Evolutionary conservation across 352 stramenopile genomes (phyloP).

Genomic region (Phytophthora sojae): DNA sequence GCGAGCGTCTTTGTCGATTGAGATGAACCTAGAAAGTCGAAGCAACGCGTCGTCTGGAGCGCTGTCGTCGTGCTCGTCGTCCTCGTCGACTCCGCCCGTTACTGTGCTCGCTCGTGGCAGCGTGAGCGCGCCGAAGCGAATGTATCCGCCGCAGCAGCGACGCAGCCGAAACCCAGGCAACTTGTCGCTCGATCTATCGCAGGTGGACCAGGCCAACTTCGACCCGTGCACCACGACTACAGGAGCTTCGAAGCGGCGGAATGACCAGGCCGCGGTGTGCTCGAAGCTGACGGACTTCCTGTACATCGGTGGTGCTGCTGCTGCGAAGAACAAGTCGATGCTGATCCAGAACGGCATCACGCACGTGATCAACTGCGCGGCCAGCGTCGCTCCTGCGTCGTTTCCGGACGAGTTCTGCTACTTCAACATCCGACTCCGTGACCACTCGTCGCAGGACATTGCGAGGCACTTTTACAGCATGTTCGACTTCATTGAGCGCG

Average conservation of each 20-base stretch:
- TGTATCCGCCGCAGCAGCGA: slow-evolving; percentile 56
- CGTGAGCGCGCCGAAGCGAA: slow-evolving; percentile 44
- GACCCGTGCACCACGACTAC: slow-evolving; percentile 30
- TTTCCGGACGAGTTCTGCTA: slow-evolving; percentile 88
- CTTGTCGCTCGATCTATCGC: slow-evolving; percentile 81
- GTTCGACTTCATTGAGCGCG: slow-evolving; percentile 90
- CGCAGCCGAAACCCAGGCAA: slow-evolving; percentile 83
- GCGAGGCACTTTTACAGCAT: slow-evolving; percentile 88
- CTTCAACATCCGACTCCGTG: slow-evolving; percentile 87
- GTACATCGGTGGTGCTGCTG: slow-evolving; percentile 85
- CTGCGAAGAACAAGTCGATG: slow-evolving; percentile 81
- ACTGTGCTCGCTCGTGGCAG: slow-evolving; percentile 21
- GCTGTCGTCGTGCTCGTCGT: slow-evolving; percentile 33
- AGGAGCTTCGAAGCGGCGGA: slow-evolving; percentile 38
- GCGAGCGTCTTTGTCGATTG: slow-evolving; percentile 34
- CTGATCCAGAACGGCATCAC: slow-evolving; percentile 82
- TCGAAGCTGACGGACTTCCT: slow-evolving; percentile 88
- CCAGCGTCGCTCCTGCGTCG: slow-evolving; percentile 72
- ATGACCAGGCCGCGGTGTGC: slow-evolving; percentile 75
- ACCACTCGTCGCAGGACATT: slow-evolving; percentile 90
- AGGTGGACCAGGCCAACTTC: slow-evolving; percentile 62
- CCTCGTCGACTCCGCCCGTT: slow-evolving; percentile 24
- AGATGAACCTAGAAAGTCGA: slow-evolving; percentile 41
- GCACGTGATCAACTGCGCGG: slow-evolving; percentile 91
- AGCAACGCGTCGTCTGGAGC: slow-evolving; percentile 17